These are phyloP conservation scores for Cryptosporidium sp. DNA, from an alignment of 169 alveolate species.

Conservation along the genomic window DNA sequence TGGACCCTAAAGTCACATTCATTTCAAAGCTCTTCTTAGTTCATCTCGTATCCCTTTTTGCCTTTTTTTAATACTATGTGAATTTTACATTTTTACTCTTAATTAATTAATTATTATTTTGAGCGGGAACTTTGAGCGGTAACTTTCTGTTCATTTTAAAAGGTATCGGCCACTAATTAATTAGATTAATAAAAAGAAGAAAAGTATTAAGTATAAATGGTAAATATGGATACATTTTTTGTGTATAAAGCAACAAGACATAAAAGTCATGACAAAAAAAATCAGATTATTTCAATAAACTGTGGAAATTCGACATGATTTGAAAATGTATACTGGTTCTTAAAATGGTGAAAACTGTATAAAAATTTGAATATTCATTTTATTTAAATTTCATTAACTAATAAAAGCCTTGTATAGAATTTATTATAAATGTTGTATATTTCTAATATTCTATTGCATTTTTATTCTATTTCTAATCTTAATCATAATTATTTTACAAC, in stretches of 20 bases:
- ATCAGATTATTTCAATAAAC: not conserved
- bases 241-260: not conserved
- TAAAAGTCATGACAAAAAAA: not conserved
- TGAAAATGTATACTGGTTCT: too few species aligned
- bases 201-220: not conserved
- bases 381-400: too few species aligned
- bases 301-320: not conserved
- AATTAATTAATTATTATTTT: not conserved
- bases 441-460: too few species aligned
- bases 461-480: too few species aligned
- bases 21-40: conserved; percentile 19
- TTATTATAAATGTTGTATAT: too few species aligned
- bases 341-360: not conserved
- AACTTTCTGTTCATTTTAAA: not conserved
- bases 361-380: too few species aligned
- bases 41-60: conserved; percentile 20
- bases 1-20: conserved; percentile 77
- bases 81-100: not conserved
- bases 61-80: not conserved
- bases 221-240: too few species aligned
- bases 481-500: too few species aligned
- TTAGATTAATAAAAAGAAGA: not conserved
- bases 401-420: too few species aligned
- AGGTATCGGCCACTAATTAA: conserved; percentile 8
- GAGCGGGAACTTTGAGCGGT: not conserved